Evolutionary conservation across 768 basidiomycete genomes (phyloP), one percentile per base, ranked within the genome.

Genomic region (Lyophyllum semitale): DNA sequence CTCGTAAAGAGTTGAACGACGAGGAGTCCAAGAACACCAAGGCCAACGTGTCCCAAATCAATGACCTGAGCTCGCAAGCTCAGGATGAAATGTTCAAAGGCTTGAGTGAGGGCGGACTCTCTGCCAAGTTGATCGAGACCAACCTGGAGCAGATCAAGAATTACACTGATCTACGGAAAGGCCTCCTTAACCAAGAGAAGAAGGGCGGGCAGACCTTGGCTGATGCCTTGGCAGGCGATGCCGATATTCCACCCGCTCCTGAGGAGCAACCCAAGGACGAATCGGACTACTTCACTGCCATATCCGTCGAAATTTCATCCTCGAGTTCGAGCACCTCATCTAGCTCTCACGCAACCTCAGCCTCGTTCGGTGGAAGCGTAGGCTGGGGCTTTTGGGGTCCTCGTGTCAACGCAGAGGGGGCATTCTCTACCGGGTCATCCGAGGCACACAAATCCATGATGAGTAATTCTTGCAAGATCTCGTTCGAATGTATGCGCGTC

Each of bases 401-500:
- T 12, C 22, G 25, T 40, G 18, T 23, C 32, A 55, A 17, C 13
- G 43, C 41, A 4, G n/a, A n/a, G n/a, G n/a, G n/a, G n/a, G 2
- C 26, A 6, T 33, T 15, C 33, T 30, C n/a, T 13, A 38, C 18
- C 4, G 26, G 26, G 9, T 18, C 40, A 32, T 29, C 50, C 13
- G 41, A 17, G 1, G 44, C 44, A 11, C 12, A 30, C 2, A 13
- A 35, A 3, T 32, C 52, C 11, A 53, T 53, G 52, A 11, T 44
- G 20, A 47, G 38, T 1, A 38, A 26, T 25, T n/a, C 23, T 11
- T 37, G 32, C 52, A 53, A 37, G 43, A 53, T 53, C 13, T 27
- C 32, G 3, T 53, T 53, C 44, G 52, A 53, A 33, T 53, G 52
- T 44, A 53, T 53, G 52, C 52, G 52, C 37, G 52, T 46, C 8